These are phyloP conservation scores for Ormosia semicastrata DNA, from an alignment of 306 rosid genomes.

Conservation along the genomic window DNA sequence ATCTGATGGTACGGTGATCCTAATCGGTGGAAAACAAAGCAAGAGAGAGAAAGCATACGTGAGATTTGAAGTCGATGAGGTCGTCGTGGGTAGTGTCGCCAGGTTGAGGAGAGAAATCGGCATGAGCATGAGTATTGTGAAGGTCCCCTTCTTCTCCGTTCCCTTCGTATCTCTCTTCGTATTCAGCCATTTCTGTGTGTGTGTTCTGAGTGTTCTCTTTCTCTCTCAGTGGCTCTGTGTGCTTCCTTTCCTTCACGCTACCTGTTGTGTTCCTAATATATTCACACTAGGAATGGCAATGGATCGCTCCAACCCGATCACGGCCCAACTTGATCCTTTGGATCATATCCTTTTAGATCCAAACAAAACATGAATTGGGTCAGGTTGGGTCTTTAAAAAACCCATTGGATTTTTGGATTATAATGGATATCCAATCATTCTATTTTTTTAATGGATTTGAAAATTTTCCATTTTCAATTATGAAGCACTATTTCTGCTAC, in stretches of 20 bases:
- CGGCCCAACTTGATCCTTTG: background rate
- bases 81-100: slow-evolving; percentile 50
- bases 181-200: slow-evolving; percentile 60
- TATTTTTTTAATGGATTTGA: no score
- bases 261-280: no score
- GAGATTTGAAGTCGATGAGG: slow-evolving; percentile 71
- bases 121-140: slow-evolving; percentile 16
- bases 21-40: background rate
- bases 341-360: no score
- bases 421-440: no score
- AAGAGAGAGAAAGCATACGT: slow-evolving; percentile 36
- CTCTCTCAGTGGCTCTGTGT: background rate
- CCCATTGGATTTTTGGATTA: no score
- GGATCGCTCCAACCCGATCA: no score
- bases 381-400: no score
- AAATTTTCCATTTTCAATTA: no score
- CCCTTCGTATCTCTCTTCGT: slow-evolving; percentile 74
- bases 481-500: no score
- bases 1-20: background rate
- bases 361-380: no score
- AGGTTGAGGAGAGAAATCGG: slow-evolving; percentile 67
- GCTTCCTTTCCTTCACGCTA: background rate
- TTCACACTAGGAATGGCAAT: no score
- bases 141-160: slow-evolving; percentile 65
- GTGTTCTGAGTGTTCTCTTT: background rate